Evolutionary conservation across 2,329 filamentous ascomycete species (phyloP).

Genomic region (Curvularia lunata): DNA sequence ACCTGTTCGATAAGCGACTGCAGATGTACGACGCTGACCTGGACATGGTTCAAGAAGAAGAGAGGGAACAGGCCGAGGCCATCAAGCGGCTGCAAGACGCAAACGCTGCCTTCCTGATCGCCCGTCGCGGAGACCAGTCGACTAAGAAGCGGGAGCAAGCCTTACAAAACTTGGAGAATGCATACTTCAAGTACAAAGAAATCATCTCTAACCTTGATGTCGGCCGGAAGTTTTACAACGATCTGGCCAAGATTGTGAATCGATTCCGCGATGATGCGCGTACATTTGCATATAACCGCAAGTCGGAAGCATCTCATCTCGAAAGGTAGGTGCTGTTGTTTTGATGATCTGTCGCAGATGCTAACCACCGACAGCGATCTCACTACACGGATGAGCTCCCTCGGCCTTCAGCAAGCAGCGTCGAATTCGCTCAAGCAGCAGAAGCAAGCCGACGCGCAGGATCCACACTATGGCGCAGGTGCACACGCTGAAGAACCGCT

Average conservation of each 20-base stretch:
- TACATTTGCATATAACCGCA: slow-evolving; percentile 78
- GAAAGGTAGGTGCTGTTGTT: slow-evolving; percentile 68
- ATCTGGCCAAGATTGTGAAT: slow-evolving; percentile 84
- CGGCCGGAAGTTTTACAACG: slow-evolving; percentile 95
- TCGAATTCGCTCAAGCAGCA: slow-evolving; percentile 53
- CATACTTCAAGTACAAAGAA: slow-evolving; percentile 96
- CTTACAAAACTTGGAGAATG: slow-evolving; percentile 85
- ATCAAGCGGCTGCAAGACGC: slow-evolving; percentile 72
- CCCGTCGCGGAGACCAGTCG: slow-evolving; percentile 70
- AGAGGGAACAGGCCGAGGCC: slow-evolving; percentile 75
- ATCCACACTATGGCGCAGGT: slow-evolving; percentile 63
- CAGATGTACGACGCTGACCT: slow-evolving; percentile 81
- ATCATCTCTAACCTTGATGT: slow-evolving; percentile 90
- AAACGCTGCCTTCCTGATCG: slow-evolving; percentile 78
- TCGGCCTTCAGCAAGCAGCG: slow-evolving; percentile 58
- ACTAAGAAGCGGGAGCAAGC: slow-evolving; percentile 81
- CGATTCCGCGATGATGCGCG: slow-evolving; percentile 82
- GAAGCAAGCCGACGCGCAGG: slow-evolving; percentile 58
- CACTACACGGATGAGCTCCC: slow-evolving; percentile 64
- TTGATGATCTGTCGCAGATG: background rate
- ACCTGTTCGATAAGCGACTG: slow-evolving; percentile 83
- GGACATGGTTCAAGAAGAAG: slow-evolving; percentile 72
- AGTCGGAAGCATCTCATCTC: slow-evolving; percentile 78
- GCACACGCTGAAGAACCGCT: slow-evolving; percentile 61
- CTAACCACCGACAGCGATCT: slow-evolving; percentile 57